Evolutionary conservation across 176 grass and related monocot species (phyloP).

Genomic region (Saccharum spontaneum): DNA sequence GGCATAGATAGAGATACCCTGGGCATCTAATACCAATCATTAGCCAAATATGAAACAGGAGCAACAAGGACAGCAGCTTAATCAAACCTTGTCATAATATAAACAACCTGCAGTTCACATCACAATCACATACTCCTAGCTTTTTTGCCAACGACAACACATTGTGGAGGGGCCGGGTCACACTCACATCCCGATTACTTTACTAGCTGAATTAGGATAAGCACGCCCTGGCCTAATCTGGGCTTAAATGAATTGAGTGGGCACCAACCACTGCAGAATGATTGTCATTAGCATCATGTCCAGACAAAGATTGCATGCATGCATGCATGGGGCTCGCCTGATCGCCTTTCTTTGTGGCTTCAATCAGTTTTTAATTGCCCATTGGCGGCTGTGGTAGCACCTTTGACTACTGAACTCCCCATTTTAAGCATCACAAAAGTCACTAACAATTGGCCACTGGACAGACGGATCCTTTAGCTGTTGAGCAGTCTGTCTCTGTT

Average conservation of each 20-base stretch:
- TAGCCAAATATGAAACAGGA: conserved; percentile 15
- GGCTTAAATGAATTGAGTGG: neutral
- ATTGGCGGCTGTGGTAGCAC: neutral
- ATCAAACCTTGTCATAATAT: neutral
- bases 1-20: neutral
- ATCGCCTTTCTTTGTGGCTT: neutral
- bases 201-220: neutral
- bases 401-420: neutral
- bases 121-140: neutral
- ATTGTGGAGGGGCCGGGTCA: neutral
- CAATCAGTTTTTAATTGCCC: neutral
- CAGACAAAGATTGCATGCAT: conserved; percentile 28
- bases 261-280: neutral
- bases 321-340: neutral
- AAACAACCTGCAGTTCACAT: neutral
- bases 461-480: neutral
- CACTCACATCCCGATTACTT: conserved; percentile 19
- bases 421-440: neutral
- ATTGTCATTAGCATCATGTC: conserved; percentile 15
- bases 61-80: conserved; percentile 4
- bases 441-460: neutral
- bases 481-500: conserved; percentile 20
- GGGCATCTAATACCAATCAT: conserved; percentile 29
- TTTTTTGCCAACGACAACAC: neutral
- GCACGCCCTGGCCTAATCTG: neutral